Evolutionary conservation across 2,329 filamentous ascomycete genomes (phyloP).

Genomic region (Fusarium tanahbumbuense): DNA sequence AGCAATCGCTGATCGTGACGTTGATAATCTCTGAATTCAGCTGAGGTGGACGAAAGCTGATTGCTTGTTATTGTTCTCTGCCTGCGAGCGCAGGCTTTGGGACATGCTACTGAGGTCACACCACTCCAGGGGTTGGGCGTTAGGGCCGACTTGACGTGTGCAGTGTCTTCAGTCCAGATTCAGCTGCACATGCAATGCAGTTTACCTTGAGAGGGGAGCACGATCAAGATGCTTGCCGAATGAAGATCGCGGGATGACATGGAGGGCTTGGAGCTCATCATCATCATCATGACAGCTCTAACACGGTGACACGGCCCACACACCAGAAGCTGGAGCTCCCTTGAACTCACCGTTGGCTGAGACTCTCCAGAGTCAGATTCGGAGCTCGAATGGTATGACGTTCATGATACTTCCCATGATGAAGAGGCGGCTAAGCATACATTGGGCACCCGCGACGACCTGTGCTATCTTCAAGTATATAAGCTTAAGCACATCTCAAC

Average conservation of each 20-base stretch:
- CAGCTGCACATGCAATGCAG: not conserved
- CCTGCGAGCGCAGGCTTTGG: not conserved
- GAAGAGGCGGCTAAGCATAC: constrained; percentile 12
- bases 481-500: constrained; percentile 14
- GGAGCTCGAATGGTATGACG: constrained; percentile 22
- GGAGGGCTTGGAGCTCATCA: constrained; percentile 25
- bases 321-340: not conserved
- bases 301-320: not conserved
- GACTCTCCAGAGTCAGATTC: not conserved
- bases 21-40: constrained; percentile 21
- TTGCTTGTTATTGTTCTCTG: constrained; percentile 1
- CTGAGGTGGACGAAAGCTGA: constrained; percentile 12
- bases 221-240: constrained; percentile 22
- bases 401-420: constrained; percentile 26
- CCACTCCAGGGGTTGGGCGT: not conserved
- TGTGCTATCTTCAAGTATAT: constrained; percentile 24
- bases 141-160: constrained; percentile 7
- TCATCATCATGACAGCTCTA: constrained; percentile 7
- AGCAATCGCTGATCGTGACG: constrained; percentile 12
- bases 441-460: not conserved
- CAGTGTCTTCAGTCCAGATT: not conserved
- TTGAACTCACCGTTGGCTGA: constrained; percentile 10
- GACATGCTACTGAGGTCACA: not conserved
- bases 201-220: constrained; percentile 11
- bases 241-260: constrained; percentile 40